A percentile compares a stretch with the other conserved stretches of the same genome.
Evolutionary conservation across 352 stramenopile species (phyloP).

Genomic region (Phytopythium vexans): DNA sequence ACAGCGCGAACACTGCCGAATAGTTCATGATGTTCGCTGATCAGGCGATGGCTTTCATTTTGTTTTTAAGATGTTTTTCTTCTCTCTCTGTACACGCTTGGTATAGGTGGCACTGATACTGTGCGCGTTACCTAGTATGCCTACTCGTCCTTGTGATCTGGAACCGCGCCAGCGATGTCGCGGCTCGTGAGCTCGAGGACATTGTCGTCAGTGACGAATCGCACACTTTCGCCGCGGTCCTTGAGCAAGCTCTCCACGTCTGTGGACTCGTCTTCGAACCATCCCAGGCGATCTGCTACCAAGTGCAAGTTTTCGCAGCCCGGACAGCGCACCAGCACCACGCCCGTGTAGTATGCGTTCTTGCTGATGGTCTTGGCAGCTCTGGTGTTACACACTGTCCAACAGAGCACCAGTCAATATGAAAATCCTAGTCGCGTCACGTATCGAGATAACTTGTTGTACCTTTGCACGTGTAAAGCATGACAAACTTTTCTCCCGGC

Average conservation of each 20-base stretch:
- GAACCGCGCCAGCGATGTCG: conserved; percentile 46
- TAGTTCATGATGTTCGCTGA: conserved; percentile 2
- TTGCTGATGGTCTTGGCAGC: conserved; percentile 97
- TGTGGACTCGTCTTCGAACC: conserved; percentile 89
- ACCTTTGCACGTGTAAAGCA: conserved; percentile 97
- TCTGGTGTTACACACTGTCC: conserved; percentile 94
- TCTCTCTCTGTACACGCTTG: no score
- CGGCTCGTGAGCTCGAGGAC: conserved; percentile 82
- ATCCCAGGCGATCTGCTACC: conserved; percentile 94
- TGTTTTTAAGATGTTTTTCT: no score
- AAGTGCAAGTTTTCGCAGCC: conserved; percentile 98
- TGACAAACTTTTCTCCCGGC: conserved; percentile 93
- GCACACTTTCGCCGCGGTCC: conserved; percentile 68
- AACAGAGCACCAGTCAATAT: background rate
- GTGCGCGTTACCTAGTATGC: no score
- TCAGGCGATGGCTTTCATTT: no score
- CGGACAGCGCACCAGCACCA: conserved; percentile 97
- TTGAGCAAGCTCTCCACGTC: conserved; percentile 87
- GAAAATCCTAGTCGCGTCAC: background rate
- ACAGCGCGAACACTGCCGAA: conserved; percentile 10
- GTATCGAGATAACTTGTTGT: background rate
- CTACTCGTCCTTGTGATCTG: background rate
- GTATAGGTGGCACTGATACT: no score
- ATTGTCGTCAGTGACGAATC: conserved; percentile 71
- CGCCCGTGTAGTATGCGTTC: conserved; percentile 96